These are phyloP conservation scores for Avena atlantica DNA, from an alignment of 176 grass and related monocot species.

Conservation along the genomic window DNA sequence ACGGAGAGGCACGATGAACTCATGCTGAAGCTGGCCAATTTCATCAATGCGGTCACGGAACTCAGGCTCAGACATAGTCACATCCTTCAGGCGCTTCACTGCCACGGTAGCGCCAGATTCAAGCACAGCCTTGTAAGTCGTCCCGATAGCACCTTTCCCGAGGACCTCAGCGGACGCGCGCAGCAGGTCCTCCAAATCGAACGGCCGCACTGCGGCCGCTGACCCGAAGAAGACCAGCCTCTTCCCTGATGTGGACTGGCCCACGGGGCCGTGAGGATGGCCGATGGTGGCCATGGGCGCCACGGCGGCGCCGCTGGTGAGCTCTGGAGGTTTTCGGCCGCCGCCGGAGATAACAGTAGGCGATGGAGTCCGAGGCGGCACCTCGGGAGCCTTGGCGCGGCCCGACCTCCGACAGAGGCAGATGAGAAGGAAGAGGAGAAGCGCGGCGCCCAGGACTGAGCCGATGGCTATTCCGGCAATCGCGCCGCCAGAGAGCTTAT, in stretches of 20 bases:
- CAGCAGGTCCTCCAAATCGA: constrained; percentile 72
- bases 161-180: constrained; percentile 75
- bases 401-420: constrained; percentile 57
- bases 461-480: constrained; percentile 71
- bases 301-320: constrained; percentile 11
- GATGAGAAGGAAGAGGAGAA: constrained; percentile 58
- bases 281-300: constrained; percentile 41
- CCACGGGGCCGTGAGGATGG: constrained; percentile 23
- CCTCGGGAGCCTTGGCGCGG: constrained; percentile 47
- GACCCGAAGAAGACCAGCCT: constrained; percentile 71
- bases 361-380: constrained; percentile 6
- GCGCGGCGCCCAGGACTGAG: constrained; percentile 40
- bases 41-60: constrained; percentile 61
- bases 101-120: constrained; percentile 68
- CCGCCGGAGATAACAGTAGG: background rate
- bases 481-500: constrained; percentile 63
- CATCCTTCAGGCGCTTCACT: constrained; percentile 79
- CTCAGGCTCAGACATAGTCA: constrained; percentile 63
- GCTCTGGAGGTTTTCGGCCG: constrained; percentile 41
- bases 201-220: constrained; percentile 43
- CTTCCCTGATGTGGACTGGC: constrained; percentile 55
- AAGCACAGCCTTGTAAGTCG: constrained; percentile 73
- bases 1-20: constrained; percentile 71
- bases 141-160: constrained; percentile 82
- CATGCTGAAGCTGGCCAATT: constrained; percentile 64